Evolutionary conservation across 169 alveolate species (phyloP), one percentile per base, ranked within the genome.

Genomic region (Plasmodium relictum): DNA sequence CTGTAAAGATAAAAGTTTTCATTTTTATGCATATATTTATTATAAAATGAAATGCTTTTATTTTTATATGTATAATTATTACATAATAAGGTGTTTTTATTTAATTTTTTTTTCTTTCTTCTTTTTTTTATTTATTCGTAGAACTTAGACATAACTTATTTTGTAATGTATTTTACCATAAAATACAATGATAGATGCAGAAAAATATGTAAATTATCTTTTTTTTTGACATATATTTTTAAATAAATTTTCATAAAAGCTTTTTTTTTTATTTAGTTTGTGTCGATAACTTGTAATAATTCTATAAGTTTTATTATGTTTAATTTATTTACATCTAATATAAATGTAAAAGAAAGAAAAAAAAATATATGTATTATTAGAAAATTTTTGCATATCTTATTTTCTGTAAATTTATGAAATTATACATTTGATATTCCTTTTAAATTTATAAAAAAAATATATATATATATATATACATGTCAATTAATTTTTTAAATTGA

Each of bases 361-460:
- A 6, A 54, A 54, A 54, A 20, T 14, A 54, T 10, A 20, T n/a
- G n/a, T 14, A 9, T n/a, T 10, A 54, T 54, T 54, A 10, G 26
- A 54, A 20, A 10, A 54, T 7, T 54, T 54, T 54, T 20, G 7
- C 16, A 4, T 54, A 54, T n/a, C 63, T 4, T 54, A n/a, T n/a
- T 54, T 44, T 54, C 63, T n/a, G 63, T 54, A 54, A 54, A 54
- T 54, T 54, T 54, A 9, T 54, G 16, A 10, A 54, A 20, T 7
- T 7, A 54, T 54, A 4, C 63, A 6, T 54, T 54, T n/a, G 4
- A 7, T 54, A n/a, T 54, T 7, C 6, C 22, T 54, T n/a, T 54
- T 10, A 9, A 54, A 10, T 54, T 10, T 14, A 54, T 14, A 14
- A 4, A 14, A 4, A 14, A 44, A 6, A 6, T 44, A 44, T 9